These are phyloP conservation scores for Bondarzewia mesenterica DNA, from an alignment of 1,284 basidiomycete genomes.

Conservation along the genomic window DNA sequence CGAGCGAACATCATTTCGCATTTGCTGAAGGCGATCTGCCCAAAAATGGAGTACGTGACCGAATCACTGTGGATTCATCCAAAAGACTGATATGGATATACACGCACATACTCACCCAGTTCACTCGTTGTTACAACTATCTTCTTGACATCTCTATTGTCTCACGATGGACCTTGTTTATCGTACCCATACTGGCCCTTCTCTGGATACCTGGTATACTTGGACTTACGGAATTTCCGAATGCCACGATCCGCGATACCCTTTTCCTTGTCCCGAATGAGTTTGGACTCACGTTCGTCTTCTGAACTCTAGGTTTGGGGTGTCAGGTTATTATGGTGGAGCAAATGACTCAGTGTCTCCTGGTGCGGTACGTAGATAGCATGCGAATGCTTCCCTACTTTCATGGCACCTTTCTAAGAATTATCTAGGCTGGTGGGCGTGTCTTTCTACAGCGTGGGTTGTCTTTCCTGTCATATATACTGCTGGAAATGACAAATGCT, in stretches of 20 bases:
- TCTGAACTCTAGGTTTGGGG: constrained; percentile 39
- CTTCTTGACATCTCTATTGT: constrained; percentile 73
- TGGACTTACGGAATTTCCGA: constrained; percentile 49
- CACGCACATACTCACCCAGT: constrained; percentile 22
- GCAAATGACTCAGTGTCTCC: constrained; percentile 73
- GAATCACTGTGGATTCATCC: neutral
- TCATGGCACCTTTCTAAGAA: neutral
- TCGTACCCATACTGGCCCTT: constrained; percentile 62
- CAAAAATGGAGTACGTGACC: constrained; percentile 35
- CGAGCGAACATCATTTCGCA: constrained; percentile 42
- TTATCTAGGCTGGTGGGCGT: constrained; percentile 76
- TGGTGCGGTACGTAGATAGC: constrained; percentile 52
- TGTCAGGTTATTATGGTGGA: constrained; percentile 75
- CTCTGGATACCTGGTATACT: constrained; percentile 78
- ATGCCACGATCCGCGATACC: constrained; percentile 38
- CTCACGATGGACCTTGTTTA: constrained; percentile 76
- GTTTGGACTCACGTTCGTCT: neutral
- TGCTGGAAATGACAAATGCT: too few species aligned
- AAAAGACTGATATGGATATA: neutral
- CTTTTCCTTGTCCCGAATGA: neutral
- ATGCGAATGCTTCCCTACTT: neutral
- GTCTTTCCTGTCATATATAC: too few species aligned
- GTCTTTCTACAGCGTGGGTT: constrained; percentile 57
- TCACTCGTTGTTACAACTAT: constrained; percentile 61
- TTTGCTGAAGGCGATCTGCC: constrained; percentile 62